Evolutionary conservation across 148 eudicot genomes (phyloP), one percentile per base, ranked within the genome.

Genomic region (Diospyros lotus): DNA sequence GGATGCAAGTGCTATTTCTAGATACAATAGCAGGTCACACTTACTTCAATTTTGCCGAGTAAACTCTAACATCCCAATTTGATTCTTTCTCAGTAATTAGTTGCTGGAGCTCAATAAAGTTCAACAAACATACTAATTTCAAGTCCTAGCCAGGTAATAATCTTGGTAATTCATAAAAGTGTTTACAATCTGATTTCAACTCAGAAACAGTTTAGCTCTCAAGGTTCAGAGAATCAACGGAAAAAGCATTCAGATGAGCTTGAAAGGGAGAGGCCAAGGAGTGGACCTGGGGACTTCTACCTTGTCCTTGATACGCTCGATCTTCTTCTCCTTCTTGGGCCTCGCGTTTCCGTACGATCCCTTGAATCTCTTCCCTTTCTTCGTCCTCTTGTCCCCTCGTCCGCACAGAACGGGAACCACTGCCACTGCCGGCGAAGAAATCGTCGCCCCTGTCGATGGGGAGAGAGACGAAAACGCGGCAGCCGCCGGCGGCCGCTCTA

Each of bases 201-300:
- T 12, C 46, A 69, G 10, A 18, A 51, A 48, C 5, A 52, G 40
- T 13, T 55, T 39, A 6, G 41, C 58, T 54, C 60, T 68, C 8
- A 69, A 41, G 46, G 60, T 52, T 53, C 53, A 28, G 10, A 69
- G 42, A 53, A 52, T 15, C 12, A 68, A 5, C 9, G 3, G 43
- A 53, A 11, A 38, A 67, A 17, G 39, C 13, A 9, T 45, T 83
- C 70, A 95, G 41, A 93, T 91, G 82, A 96, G 94, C 75, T 93
- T 96, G 75, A 96, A 96, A 78, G 99, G 97, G 43, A 96, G 97
- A 74, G 99, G 99, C 99, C 99, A 96, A 69, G 99, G 99, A 67
- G 99, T 96, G 61, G 97, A 93, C 78, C 91, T 88, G 75, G 99
- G 99, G 38, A 93, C 94, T 81, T 96, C 99, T 60, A 89, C 79